phyloP scores from a whole-genome alignment of 148 eudicot genomes.

The Chenopodium formosanum region DNA sequence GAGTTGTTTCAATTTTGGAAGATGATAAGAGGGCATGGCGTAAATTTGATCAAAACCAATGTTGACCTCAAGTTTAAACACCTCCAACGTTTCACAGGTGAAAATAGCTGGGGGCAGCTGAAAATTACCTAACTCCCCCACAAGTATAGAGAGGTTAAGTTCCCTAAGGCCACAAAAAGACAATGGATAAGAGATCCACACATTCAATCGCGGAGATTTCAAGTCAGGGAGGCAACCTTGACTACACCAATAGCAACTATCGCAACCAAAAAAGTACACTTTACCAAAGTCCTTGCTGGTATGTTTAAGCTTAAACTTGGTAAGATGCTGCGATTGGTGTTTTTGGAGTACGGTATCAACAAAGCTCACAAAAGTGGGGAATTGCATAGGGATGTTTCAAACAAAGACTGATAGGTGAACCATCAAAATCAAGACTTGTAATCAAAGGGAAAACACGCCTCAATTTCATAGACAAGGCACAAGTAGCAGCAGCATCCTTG shows the following conservation, averaged over 20 bases:
- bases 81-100: neutral
- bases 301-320: neutral
- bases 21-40: slow-evolving; percentile 9
- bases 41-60: neutral
- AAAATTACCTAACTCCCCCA: neutral
- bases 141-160: neutral
- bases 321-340: neutral
- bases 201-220: neutral
- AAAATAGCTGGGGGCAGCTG: neutral
- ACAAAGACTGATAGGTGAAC: neutral
- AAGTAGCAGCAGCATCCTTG: neutral
- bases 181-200: neutral
- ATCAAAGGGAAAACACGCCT: neutral
- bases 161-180: neutral
- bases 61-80: slow-evolving; percentile 2
- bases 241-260: too few relatives aligned
- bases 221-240: neutral
- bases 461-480: neutral
- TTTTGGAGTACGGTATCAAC: neutral
- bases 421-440: neutral
- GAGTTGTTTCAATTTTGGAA: slow-evolving; percentile 18
- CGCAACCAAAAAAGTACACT: neutral
- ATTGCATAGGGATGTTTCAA: neutral
- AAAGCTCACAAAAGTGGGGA: neutral
- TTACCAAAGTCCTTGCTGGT: neutral